Conservation (phyloP, 1,139 yeast species). For the Suhomyces maxii region DNA sequence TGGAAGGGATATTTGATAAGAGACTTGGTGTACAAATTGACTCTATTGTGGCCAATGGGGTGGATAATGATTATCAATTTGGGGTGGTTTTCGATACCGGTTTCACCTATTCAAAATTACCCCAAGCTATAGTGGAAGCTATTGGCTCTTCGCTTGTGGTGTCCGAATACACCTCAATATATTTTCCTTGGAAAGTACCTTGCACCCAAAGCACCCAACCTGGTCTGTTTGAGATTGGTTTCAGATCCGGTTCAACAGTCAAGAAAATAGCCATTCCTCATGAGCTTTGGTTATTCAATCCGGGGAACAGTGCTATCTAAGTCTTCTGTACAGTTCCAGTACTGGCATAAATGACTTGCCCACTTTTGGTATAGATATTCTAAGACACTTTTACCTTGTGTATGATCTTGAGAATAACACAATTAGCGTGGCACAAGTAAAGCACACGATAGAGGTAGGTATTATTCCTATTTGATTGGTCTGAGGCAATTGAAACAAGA, state of each 20-base stretch:
- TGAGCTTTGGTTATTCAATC: no score
- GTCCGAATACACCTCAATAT: no score
- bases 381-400: constrained; percentile 24
- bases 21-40: no score
- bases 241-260: not conserved
- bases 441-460: constrained; percentile 12
- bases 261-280: no score
- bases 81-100: not conserved
- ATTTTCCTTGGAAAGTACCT: not conserved
- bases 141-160: no score
- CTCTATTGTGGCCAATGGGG: no score
- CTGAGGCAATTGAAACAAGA: no score
- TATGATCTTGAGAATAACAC: constrained; percentile 38
- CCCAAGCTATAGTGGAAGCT: not conserved
- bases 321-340: not conserved
- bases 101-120: not conserved
- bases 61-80: no score
- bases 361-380: no score
- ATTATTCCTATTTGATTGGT: not conserved
- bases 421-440: constrained; percentile 26
- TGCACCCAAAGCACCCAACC: no score
- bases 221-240: not conserved
- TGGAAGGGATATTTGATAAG: constrained; percentile 6
- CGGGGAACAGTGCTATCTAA: no score
- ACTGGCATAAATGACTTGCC: constrained; percentile 4